A percentile compares a stretch with the other conserved stretches of the same genome.
Evolutionary conservation across 1,284 basidiomycete genomes (phyloP).

Genomic region (Sphagnurus paluster): DNA sequence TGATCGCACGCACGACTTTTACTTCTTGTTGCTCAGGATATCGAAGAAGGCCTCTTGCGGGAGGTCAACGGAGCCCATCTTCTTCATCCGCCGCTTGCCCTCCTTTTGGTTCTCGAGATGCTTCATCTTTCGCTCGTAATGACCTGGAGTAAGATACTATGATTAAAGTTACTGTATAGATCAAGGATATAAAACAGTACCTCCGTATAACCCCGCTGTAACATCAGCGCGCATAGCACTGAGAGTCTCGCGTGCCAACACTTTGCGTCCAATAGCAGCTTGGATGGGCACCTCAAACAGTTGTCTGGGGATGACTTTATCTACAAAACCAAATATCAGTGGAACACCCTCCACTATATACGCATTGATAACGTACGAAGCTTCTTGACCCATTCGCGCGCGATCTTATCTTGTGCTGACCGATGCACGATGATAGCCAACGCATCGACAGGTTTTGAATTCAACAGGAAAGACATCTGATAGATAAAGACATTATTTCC

Average conservation of each 20-base stretch:
- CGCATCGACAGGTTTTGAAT: slow-evolving; percentile 86
- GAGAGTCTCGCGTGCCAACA: slow-evolving; percentile 88
- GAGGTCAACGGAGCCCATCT: slow-evolving; percentile 82
- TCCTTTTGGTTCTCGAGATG: slow-evolving; percentile 92
- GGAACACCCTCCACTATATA: background rate
- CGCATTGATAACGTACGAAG: slow-evolving; percentile 58
- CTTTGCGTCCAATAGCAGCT: slow-evolving; percentile 81
- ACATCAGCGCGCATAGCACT: slow-evolving; percentile 92
- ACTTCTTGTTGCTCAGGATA: slow-evolving; percentile 59
- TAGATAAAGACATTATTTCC: no score
- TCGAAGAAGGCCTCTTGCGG: slow-evolving; percentile 92
- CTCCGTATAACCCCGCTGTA: slow-evolving; percentile 92
- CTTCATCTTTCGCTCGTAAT: slow-evolving; percentile 91
- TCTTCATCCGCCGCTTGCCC: slow-evolving; percentile 85
- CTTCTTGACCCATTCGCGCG: slow-evolving; percentile 84
- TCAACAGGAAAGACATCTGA: slow-evolving; percentile 87
- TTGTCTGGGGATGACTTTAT: slow-evolving; percentile 90
- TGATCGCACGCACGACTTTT: slow-evolving; percentile 12
- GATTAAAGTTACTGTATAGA: background rate
- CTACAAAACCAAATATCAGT: slow-evolving; percentile 37
- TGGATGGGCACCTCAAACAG: slow-evolving; percentile 94
- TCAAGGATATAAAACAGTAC: slow-evolving; percentile 36
- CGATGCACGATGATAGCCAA: slow-evolving; percentile 88
- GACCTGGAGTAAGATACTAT: slow-evolving; percentile 43
- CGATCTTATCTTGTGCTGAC: slow-evolving; percentile 71